Evolutionary conservation across 805 yeast genomes (phyloP).

Genomic region (Wickerhamiella vanderwaltii): DNA sequence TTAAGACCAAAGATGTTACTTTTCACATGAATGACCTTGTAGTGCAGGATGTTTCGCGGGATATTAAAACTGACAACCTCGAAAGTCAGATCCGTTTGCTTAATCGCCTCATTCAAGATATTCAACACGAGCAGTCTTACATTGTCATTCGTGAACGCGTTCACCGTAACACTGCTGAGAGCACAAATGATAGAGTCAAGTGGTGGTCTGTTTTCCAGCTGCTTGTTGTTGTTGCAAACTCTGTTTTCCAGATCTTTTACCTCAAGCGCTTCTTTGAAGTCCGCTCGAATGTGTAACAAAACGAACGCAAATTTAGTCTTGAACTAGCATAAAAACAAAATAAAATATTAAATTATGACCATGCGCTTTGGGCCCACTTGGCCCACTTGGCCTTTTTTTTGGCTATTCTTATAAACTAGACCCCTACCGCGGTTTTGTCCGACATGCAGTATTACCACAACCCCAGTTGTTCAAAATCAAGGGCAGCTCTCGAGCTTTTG

Average conservation of each 20-base stretch:
- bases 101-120: slow-evolving; percentile 65
- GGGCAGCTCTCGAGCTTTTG: background rate
- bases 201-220: slow-evolving; percentile 96
- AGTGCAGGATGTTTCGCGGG: slow-evolving; percentile 53
- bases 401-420: background rate
- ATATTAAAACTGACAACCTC: slow-evolving; percentile 65
- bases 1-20: slow-evolving; percentile 77
- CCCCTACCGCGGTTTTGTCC: background rate
- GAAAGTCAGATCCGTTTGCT: slow-evolving; percentile 74
- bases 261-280: slow-evolving; percentile 93
- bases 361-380: too few species aligned
- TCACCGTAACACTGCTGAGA: slow-evolving; percentile 96
- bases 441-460: background rate
- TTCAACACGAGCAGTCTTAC: slow-evolving; percentile 80
- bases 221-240: slow-evolving; percentile 70
- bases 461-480: slow-evolving; percentile 2
- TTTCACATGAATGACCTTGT: slow-evolving; percentile 91
- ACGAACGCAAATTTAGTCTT: too few species aligned
- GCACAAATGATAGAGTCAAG: slow-evolving; percentile 90
- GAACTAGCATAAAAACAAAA: background rate
- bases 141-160: slow-evolving; percentile 93
- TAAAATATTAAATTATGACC: too few species aligned
- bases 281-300: slow-evolving; percentile 60
- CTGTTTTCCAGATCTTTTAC: slow-evolving; percentile 86
- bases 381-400: too few species aligned